These are phyloP conservation scores for Cajanus cajan DNA, from an alignment of 306 rosid genomes.

Conservation along the genomic window DNA sequence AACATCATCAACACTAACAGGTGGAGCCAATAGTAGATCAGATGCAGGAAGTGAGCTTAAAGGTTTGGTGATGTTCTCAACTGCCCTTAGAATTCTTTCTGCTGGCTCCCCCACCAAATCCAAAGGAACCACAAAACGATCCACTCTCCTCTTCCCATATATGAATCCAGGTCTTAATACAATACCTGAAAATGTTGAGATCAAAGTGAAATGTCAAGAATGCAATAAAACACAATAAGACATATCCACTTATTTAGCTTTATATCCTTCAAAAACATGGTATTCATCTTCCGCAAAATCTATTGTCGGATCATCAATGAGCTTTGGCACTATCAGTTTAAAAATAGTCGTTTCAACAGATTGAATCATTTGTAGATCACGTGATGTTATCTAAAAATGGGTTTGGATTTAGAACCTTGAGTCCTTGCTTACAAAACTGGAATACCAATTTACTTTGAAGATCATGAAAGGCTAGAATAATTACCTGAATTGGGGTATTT, in stretches of 20 bases:
- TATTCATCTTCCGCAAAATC: constrained; percentile 15
- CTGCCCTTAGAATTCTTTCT: constrained; percentile 65
- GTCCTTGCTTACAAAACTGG: constrained; percentile 17
- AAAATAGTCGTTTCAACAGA: neutral
- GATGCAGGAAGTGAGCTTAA: constrained; percentile 87
- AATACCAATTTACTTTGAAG: neutral
- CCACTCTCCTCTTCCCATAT: constrained; percentile 87
- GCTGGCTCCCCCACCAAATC: constrained; percentile 79
- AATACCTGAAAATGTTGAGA: constrained; percentile 61
- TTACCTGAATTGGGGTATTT: constrained; percentile 90
- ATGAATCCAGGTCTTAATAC: constrained; percentile 89
- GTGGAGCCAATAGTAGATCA: constrained; percentile 82
- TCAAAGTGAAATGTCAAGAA: constrained; percentile 18
- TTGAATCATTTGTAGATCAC: neutral
- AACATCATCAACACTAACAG: constrained; percentile 87
- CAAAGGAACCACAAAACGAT: constrained; percentile 80
- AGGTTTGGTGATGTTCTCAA: constrained; percentile 77
- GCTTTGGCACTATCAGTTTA: constrained; percentile 1
- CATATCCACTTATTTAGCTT: neutral
- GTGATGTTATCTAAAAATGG: neutral
- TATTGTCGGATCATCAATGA: neutral
- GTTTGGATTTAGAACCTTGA: neutral
- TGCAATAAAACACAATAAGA: neutral
- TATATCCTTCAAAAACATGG: constrained; percentile 5
- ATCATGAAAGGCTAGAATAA: constrained; percentile 17